phyloP scores from a whole-genome alignment of 1,139 yeast species.

The Yamadazyma songkhlaensis region DNA sequence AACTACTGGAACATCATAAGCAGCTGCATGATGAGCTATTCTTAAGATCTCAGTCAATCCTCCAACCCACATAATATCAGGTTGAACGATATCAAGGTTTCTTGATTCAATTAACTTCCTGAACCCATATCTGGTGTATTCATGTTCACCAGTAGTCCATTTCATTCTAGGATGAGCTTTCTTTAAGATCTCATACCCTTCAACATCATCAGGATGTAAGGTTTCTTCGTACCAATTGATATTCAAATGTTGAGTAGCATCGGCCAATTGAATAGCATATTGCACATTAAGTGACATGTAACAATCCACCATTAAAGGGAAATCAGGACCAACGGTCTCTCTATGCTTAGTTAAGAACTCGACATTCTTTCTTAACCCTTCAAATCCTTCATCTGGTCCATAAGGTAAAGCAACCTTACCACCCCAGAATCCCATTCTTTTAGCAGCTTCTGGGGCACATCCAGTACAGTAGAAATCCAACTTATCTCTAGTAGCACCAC shows the following conservation, averaged over 20 bases:
- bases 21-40: constrained; percentile 47
- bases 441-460: constrained; percentile 43
- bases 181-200: constrained; percentile 42
- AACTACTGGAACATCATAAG: constrained; percentile 50
- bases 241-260: constrained; percentile 40
- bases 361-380: constrained; percentile 42
- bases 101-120: constrained; percentile 47
- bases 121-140: constrained; percentile 48
- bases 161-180: constrained; percentile 44
- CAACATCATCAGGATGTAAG: constrained; percentile 48
- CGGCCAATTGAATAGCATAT: constrained; percentile 43
- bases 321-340: constrained; percentile 45
- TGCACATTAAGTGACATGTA: constrained; percentile 49
- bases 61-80: constrained; percentile 55
- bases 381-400: constrained; percentile 49
- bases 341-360: constrained; percentile 43
- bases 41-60: constrained; percentile 47
- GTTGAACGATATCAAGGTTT: constrained; percentile 46
- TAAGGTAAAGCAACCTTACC: constrained; percentile 50
- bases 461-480: constrained; percentile 49
- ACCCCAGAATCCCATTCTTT: constrained; percentile 48
- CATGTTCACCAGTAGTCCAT: constrained; percentile 52
- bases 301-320: constrained; percentile 51
- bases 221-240: constrained; percentile 53
- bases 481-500: constrained; percentile 45